Base-by-base conservation (phyloP, 768 basidiomycete species). In the Asterophora parasitica region DNA sequence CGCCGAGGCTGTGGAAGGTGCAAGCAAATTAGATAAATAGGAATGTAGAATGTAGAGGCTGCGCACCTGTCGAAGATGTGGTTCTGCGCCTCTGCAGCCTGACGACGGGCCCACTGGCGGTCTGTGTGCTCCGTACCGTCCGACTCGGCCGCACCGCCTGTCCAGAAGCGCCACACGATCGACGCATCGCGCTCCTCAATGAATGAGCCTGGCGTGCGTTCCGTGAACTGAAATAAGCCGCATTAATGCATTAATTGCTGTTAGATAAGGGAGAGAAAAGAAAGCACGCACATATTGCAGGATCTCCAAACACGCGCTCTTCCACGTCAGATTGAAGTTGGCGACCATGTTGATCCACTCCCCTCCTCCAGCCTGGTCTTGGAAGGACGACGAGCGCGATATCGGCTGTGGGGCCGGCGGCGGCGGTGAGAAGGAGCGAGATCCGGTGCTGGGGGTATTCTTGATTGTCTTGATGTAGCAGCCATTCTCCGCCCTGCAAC, bases 31-130 rank as follows among this genome's bases (percentile, higher is more conserved):
- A 33, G 39, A 34, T 19, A 8, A n/a, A 15, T 15, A 12, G 13
- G 31, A 46, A 37, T 23, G 15, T 3, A 4, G 31, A 7, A 15
- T 41, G 12, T 20, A n/a, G 42, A 19, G 16, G 12, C 9, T 5
- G 33, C 58, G 26, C 34, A 79, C 79, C 78, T 80, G 62, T 91
- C 90, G 59, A 89, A 92, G 53, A 92, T 88, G 58, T 92, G 91
- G 65, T 93, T 93, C 65, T 92, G 91, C 16, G 91, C 91, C 61
- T 92, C 90, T 0, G 88, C 88, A 1, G 91, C 91, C 61, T 92
- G 90, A 16, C 91, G 71, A 27, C 85, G 76, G 0, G 89, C 91
- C 91, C 91, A 93, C 47, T 79, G 80, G 9, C 83, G 73, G 57
- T 88, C 86, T 0, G 79, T 63, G 33, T 69, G 66, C 31, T 80